A percentile compares a stretch with the other conserved stretches of the same genome.
phyloP scores from a whole-genome alignment of 2,329 filamentous ascomycete genomes.

The Botrytis medusae region DNA sequence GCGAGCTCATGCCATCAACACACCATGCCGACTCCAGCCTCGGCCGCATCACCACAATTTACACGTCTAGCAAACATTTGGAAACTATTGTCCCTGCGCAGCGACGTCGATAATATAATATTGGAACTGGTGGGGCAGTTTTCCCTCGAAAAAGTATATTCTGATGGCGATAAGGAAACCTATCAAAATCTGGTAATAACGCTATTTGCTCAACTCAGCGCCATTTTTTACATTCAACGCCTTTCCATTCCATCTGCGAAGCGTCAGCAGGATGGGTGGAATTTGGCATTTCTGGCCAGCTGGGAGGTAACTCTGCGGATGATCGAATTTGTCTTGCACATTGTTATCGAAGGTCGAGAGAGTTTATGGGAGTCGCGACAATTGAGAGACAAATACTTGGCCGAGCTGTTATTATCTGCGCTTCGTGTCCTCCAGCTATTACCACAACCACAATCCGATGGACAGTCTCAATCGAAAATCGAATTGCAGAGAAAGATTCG shows the following conservation, averaged over 20 bases:
- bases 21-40: slow-evolving; percentile 36
- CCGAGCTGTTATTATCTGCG: slow-evolving; percentile 43
- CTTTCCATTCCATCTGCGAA: slow-evolving; percentile 43
- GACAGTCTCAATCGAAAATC: slow-evolving; percentile 24
- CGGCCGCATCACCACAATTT: slow-evolving; percentile 43
- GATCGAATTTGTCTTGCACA: slow-evolving; percentile 44
- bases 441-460: slow-evolving; percentile 39
- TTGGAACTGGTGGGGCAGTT: slow-evolving; percentile 46
- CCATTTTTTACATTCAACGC: slow-evolving; percentile 45
- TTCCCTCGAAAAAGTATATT: slow-evolving; percentile 45
- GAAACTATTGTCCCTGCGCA: slow-evolving; percentile 43
- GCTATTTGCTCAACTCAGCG: slow-evolving; percentile 43
- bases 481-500: slow-evolving; percentile 41
- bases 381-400: slow-evolving; percentile 43
- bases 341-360: slow-evolving; percentile 31
- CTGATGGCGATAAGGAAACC: slow-evolving; percentile 39
- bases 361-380: slow-evolving; percentile 33
- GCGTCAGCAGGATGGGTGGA: slow-evolving; percentile 39
- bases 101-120: slow-evolving; percentile 45
- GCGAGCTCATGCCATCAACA: slow-evolving; percentile 21
- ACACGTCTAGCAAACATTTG: slow-evolving; percentile 42
- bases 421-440: slow-evolving; percentile 44
- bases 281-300: slow-evolving; percentile 44
- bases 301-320: slow-evolving; percentile 45
- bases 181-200: slow-evolving; percentile 43